Evolutionary conservation across 768 basidiomycete genomes (phyloP).

Genomic region (Kwoniella bestiolae): DNA sequence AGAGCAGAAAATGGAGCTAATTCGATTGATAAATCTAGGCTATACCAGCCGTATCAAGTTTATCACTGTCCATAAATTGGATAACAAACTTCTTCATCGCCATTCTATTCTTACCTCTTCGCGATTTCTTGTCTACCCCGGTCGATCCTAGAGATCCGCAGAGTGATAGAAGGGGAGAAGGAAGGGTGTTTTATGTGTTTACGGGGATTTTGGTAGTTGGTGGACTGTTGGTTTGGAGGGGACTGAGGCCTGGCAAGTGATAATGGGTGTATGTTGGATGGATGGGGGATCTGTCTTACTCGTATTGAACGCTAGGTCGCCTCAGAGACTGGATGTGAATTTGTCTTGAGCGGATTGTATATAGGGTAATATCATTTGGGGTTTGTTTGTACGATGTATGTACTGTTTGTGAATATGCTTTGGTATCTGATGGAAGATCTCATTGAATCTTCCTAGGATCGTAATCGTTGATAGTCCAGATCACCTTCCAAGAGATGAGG

Average conservation of each 20-base stretch:
- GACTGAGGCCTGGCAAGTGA: slow-evolving; percentile 22
- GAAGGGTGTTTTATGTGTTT: slow-evolving; percentile 89
- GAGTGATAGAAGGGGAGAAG: slow-evolving; percentile 65
- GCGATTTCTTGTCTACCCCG: slow-evolving; percentile 64
- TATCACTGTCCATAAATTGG: slow-evolving; percentile 79
- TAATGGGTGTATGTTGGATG: not conserved
- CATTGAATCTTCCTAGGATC: too few relatives aligned
- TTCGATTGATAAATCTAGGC: slow-evolving; percentile 61
- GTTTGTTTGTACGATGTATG: too few relatives aligned
- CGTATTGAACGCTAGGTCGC: too few relatives aligned
- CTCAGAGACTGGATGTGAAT: too few relatives aligned
- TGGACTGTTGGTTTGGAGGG: slow-evolving; percentile 40
- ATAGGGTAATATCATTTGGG: too few relatives aligned
- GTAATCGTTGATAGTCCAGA: too few relatives aligned
- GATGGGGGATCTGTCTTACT: not conserved
- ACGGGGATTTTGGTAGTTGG: slow-evolving; percentile 62
- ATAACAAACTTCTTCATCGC: slow-evolving; percentile 82
- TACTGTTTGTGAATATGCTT: too few relatives aligned
- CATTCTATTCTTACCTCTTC: slow-evolving; percentile 79
- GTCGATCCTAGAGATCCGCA: slow-evolving; percentile 49
- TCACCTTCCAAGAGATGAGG: too few relatives aligned
- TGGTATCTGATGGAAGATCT: too few relatives aligned
- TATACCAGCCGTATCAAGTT: slow-evolving; percentile 77
- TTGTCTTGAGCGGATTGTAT: too few relatives aligned
- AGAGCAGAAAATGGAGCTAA: slow-evolving; percentile 34